Evolutionary conservation across 2,329 filamentous ascomycete species (phyloP), one percentile per base, ranked within the genome.

Genomic region (Ceratocystis colombiana): DNA sequence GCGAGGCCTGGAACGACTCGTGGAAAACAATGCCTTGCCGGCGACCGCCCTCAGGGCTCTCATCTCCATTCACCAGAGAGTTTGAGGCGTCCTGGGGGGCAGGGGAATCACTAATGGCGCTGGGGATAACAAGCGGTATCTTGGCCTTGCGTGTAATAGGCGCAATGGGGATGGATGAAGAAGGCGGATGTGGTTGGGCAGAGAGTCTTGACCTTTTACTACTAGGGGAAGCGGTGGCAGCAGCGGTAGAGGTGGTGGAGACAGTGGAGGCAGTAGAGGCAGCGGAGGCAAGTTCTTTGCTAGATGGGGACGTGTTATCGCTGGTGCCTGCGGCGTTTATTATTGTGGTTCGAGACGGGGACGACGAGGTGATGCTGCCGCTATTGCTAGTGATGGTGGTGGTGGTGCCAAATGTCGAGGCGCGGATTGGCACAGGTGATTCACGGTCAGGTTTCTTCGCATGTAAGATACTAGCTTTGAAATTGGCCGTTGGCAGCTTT

Each of bases 1-100:
- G 77, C 10, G 82, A 78, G 63, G 79, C 79, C 65, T 77, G 75
- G 69, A 81, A 80, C 33, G 78, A 73, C 66, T 86, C 84, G 69
- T 83, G 79, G 71, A 87, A 87, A 55, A 86, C 81, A 59, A 85
- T 77, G 67, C 84, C 84, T 71, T 84, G 82, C 46, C 84, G 78
- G 66, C 83, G 75, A 37, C 74, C 76, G 65, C 79, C 76, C 15
- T 72, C 73, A 17, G 37, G 69, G 20, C 55, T 20, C 8, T 59
- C 55, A 59, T 59, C 28, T 15, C 74, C 74, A 22, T 74, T 76
- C 66, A 53, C 55, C 63, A 61, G 61, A 17, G 30, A 62, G 45
- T n/a, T 37, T 59, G 55, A 17, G 6, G 61, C 45, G 44, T 28
- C 61, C 12, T 50, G 55, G 33, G n/a, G 17, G 53, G 15, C 37